A percentile compares a stretch with the other conserved stretches of the same genome.
phyloP scores from a whole-genome alignment of 176 grass and related monocot species.

The Themeda triandra region DNA sequence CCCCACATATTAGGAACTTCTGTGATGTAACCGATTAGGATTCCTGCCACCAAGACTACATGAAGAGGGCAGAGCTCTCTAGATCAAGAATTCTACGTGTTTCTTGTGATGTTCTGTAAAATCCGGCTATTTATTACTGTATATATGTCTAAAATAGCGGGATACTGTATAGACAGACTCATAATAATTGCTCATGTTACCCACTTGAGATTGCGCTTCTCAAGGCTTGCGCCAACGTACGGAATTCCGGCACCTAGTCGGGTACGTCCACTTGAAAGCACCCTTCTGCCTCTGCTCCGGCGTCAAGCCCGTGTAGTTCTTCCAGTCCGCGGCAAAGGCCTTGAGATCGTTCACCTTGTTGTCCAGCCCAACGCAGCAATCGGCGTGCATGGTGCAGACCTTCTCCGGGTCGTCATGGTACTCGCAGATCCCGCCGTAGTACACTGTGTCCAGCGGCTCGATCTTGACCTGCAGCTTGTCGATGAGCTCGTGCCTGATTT shows the following conservation, averaged over 20 bases:
- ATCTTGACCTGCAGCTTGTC: conserved; percentile 3
- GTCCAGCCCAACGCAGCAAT: conserved; percentile 21
- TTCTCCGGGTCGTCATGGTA: conserved; percentile 11
- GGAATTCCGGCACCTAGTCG: neutral
- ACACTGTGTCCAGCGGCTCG: conserved; percentile 33
- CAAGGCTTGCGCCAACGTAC: neutral
- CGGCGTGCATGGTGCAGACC: conserved; percentile 42
- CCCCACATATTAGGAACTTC: no score
- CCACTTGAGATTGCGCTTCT: neutral
- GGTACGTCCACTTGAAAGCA: neutral
- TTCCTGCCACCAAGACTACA: no score
- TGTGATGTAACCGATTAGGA: no score
- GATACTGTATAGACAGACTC: no score
- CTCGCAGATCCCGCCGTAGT: conserved; percentile 30
- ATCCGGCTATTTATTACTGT: no score
- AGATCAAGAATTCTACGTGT: no score
- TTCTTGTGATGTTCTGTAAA: no score
- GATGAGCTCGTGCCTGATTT: conserved; percentile 24
- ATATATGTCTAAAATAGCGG: no score
- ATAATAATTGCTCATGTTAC: no score
- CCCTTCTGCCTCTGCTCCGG: neutral
- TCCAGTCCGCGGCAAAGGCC: conserved; percentile 28
- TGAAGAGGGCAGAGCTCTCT: no score
- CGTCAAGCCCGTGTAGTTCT: conserved; percentile 18
- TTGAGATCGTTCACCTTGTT: conserved; percentile 35